Evolutionary conservation across 441 rosid genomes (phyloP), one percentile per base, ranked within the genome.

Genomic region (Populus hybrid): DNA sequence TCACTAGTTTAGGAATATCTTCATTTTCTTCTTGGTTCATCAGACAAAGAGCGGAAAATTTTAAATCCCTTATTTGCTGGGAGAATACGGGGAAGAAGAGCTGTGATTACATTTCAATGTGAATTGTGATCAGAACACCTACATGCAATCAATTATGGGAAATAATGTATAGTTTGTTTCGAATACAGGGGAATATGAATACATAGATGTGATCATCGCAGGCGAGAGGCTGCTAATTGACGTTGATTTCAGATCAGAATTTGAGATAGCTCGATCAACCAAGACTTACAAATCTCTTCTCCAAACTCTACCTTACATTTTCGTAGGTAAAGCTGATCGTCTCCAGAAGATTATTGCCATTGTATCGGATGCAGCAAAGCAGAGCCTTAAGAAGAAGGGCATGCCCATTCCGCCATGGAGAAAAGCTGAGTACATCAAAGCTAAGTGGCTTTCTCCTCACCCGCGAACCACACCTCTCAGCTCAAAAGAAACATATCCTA

Each of bases 351-450:
- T 95, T 67, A 82, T 93, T 69, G 36, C 76, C 18, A 70, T 92
- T 7, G 81, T 88, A 71, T 91, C 92, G 4, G 88, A 95, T 79
- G 96, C 95, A 0, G 94, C 92, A 18, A 87, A 83, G 70, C 91
- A 86, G 85, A 88, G 94, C 81, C 64, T 93, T 79, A 95, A 88
- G 88, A 95, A 93, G 88, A 93, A 89, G 71, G 98, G 94, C 12
- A 92, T 95, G 91, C 93, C 84, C 76, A 68, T 92, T 30, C 91
- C 99, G 24, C 97, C 99, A 0, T 94, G 97, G 98, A 89, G 98
- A 77, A 93, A 91, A 83, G 86, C 83, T 2, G 94, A 89, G 78
- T 94, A 94, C 81, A 85, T 94, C 74, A 84, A 84, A 76, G 89
- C 96, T 11, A 92, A 92, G 73, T 94, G 98, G 98, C 81, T 92